Conservation (phyloP, 768 basidiomycete genomes). For the Lactarius trivialis region DNA sequence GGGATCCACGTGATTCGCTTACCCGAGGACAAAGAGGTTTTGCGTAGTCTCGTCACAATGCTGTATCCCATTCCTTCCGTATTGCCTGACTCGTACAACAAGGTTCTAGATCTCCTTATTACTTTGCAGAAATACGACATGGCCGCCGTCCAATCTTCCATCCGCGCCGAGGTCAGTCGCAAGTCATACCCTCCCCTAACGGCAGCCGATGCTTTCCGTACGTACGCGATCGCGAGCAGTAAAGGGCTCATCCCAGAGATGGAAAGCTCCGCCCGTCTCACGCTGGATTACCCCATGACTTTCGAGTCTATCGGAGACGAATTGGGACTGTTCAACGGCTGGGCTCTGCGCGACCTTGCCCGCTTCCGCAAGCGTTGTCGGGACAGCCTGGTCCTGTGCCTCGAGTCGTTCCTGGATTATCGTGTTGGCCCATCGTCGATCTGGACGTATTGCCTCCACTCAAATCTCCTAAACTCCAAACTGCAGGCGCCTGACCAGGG, state of each 20-base stretch:
- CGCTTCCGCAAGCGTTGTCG: conserved; percentile 5
- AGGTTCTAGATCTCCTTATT: conserved; percentile 8
- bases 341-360: conserved; percentile 5
- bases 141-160: conserved; percentile 6
- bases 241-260: background rate
- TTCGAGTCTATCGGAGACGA: conserved; percentile 5
- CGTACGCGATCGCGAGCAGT: conserved; percentile 18
- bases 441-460: background rate
- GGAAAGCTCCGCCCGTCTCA: background rate
- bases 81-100: background rate
- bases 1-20: conserved; percentile 15
- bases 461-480: background rate
- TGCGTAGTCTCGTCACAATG: conserved; percentile 8
- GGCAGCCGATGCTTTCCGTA: conserved; percentile 9
- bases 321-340: background rate
- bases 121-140: conserved; percentile 26
- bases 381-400: conserved; percentile 2
- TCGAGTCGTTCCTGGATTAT: background rate
- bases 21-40: conserved; percentile 8
- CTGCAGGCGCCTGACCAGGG: background rate
- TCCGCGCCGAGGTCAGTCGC: background rate
- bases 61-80: conserved; percentile 5
- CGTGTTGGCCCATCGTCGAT: background rate
- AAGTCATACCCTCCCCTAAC: background rate
- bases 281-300: conserved; percentile 3